These are phyloP conservation scores for Aureobasidium namibiae DNA, from an alignment of 2,329 filamentous ascomycete genomes.

Conservation along the genomic window DNA sequence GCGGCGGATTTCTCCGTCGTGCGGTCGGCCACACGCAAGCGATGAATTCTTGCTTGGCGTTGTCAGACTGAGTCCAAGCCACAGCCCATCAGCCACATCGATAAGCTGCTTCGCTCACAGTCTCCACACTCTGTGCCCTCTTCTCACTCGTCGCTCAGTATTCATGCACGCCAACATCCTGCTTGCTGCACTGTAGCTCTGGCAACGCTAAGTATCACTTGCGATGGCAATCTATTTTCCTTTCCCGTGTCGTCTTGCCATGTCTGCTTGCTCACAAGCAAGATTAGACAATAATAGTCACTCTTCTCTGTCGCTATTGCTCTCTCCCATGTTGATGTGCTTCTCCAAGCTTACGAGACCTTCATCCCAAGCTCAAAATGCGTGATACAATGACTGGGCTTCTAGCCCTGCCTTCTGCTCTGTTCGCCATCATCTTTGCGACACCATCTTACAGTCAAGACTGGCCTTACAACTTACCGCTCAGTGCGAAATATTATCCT, in stretches of 20 bases:
- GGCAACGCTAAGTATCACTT: slow-evolving; percentile 10
- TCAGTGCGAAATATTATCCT: slow-evolving; percentile 39
- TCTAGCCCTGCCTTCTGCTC: background rate
- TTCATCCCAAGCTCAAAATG: background rate
- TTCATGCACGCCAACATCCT: background rate
- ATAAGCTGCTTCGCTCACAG: too few species aligned
- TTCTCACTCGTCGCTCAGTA: background rate
- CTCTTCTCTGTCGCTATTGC: background rate
- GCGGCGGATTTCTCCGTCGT: background rate
- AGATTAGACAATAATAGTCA: background rate
- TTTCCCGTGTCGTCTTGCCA: background rate
- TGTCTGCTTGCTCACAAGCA: background rate
- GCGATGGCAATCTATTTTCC: slow-evolving; percentile 10
- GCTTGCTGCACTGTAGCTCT: slow-evolving; percentile 8
- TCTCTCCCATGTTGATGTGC: background rate
- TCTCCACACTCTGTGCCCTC: too few species aligned
- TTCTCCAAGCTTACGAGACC: background rate
- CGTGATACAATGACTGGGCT: background rate
- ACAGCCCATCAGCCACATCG: background rate
- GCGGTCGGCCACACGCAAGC: background rate
- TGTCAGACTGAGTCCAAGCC: background rate
- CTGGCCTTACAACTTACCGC: slow-evolving; percentile 41
- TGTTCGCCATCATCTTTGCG: background rate
- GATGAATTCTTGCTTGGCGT: background rate
- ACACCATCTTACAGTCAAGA: slow-evolving; percentile 24